phyloP scores from a whole-genome alignment of 306 rosid genomes.

The Casuarina equisetifolia region DNA sequence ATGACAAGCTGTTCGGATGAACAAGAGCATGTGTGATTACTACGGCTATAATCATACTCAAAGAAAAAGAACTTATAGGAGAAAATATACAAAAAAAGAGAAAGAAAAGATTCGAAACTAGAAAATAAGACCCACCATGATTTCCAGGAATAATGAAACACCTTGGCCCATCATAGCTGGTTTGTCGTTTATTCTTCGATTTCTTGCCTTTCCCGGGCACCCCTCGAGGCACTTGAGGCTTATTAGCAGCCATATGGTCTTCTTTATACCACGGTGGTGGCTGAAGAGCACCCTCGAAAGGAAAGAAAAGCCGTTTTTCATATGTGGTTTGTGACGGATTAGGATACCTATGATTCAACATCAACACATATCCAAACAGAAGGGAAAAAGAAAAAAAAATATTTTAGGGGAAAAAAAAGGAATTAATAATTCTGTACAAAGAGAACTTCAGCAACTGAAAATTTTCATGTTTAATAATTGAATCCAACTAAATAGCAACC shows the following conservation, averaged over 20 bases:
- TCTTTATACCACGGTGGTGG: constrained; percentile 76
- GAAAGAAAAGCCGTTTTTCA: constrained; percentile 82
- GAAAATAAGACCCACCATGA: constrained; percentile 62
- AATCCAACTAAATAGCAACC: no score
- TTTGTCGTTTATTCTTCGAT: neutral
- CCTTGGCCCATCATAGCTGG: constrained; percentile 65
- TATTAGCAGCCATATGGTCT: constrained; percentile 10
- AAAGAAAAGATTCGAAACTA: constrained; percentile 10
- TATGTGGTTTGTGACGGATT: constrained; percentile 89
- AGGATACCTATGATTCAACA: constrained; percentile 62
- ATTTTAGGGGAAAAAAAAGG: no score
- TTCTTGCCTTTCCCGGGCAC: constrained; percentile 22
- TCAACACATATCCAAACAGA: neutral
- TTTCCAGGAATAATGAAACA: constrained; percentile 94
- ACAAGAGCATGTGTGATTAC: neutral
- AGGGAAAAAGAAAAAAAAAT: neutral
- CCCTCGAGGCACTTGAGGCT: constrained; percentile 66
- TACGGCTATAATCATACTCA: no score
- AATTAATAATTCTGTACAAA: no score
- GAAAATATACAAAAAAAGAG: neutral
- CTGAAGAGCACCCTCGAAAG: constrained; percentile 94
- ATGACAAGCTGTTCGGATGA: neutral
- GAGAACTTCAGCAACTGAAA: no score
- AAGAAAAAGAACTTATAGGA: no score
- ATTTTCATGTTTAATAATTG: no score